These are phyloP conservation scores for Aechmea fasciata DNA, from an alignment of 176 grass and related monocot species.

Conservation along the genomic window DNA sequence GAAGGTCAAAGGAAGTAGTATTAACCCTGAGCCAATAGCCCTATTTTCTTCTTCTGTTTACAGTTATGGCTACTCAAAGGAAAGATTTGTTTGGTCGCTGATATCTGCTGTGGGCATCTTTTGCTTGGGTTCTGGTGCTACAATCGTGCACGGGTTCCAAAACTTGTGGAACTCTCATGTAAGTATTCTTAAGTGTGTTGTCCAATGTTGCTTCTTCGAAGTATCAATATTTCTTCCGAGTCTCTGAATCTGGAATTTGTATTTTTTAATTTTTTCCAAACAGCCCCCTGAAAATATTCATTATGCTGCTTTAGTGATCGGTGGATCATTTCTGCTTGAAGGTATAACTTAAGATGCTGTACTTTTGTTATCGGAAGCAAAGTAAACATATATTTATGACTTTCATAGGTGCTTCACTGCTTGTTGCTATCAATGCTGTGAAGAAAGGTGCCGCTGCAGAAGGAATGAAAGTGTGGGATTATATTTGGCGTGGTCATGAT, in stretches of 20 bases:
- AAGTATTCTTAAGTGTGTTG: slow-evolving; percentile 10
- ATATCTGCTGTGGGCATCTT: slow-evolving; percentile 99
- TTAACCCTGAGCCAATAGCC: slow-evolving; percentile 6
- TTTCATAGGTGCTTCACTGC: slow-evolving; percentile 72
- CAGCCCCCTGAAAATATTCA: slow-evolving; percentile 86
- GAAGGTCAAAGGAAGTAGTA: neutral
- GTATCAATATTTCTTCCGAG: slow-evolving; percentile 7
- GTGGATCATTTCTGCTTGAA: slow-evolving; percentile 95
- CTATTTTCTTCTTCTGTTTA: slow-evolving; percentile 25
- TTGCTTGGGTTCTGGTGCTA: slow-evolving; percentile 90
- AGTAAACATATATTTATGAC: slow-evolving; percentile 16
- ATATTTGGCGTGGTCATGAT: slow-evolving; percentile 96
- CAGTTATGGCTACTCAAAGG: slow-evolving; percentile 99
- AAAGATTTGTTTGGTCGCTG: slow-evolving; percentile 99
- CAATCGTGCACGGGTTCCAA: slow-evolving; percentile 93
- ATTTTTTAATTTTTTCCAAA: neutral
- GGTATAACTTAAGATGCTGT: slow-evolving; percentile 31
- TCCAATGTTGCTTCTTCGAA: slow-evolving; percentile 18
- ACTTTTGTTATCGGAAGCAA: neutral
- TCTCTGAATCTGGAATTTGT: slow-evolving; percentile 3
- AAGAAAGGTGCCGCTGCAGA: slow-evolving; percentile 88
- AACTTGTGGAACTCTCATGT: slow-evolving; percentile 91
- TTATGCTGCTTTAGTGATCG: slow-evolving; percentile 90
- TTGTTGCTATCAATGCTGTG: slow-evolving; percentile 95
- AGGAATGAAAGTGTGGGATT: slow-evolving; percentile 81